Percentiles rank a stretch among this genome's conserved stretches.
These are phyloP conservation scores for Aspergillus sp. DNA, from an alignment of 2,329 filamentous ascomycete genomes.

Conservation along the genomic window DNA sequence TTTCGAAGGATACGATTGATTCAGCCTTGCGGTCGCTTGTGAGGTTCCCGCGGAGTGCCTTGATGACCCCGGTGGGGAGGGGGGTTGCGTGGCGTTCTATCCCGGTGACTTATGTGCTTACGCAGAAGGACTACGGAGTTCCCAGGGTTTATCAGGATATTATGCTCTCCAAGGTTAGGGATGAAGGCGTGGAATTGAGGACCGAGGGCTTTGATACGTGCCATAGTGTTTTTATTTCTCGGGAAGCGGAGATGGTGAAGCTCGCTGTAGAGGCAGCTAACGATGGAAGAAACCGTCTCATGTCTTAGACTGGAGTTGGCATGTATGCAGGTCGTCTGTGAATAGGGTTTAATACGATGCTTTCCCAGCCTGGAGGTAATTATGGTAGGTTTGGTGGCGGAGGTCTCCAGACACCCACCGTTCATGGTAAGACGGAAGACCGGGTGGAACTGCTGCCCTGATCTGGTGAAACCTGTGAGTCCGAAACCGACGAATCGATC, in stretches of 20 bases:
- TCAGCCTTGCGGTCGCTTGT: background rate
- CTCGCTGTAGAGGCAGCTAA: constrained; percentile 9
- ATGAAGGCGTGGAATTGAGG: constrained; percentile 8
- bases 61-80: background rate
- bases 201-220: constrained; percentile 15
- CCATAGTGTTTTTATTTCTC: constrained; percentile 18
- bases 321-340: background rate
- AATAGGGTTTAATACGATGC: background rate
- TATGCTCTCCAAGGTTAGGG: constrained; percentile 12
- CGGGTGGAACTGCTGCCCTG: no score
- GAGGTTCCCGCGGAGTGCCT: background rate
- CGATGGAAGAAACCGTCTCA: no score
- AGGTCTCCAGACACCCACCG: no score
- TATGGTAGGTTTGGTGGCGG: no score
- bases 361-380: background rate
- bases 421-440: no score
- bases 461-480: no score
- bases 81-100: constrained; percentile 10
- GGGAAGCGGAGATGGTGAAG: constrained; percentile 13
- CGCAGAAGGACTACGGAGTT: constrained; percentile 13
- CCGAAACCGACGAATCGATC: no score
- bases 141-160: constrained; percentile 15
- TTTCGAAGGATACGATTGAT: background rate
- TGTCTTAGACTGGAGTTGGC: background rate
- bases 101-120: constrained; percentile 17